Evolutionary conservation across 768 basidiomycete genomes (phyloP).

Genomic region (Suillus alpinus): DNA sequence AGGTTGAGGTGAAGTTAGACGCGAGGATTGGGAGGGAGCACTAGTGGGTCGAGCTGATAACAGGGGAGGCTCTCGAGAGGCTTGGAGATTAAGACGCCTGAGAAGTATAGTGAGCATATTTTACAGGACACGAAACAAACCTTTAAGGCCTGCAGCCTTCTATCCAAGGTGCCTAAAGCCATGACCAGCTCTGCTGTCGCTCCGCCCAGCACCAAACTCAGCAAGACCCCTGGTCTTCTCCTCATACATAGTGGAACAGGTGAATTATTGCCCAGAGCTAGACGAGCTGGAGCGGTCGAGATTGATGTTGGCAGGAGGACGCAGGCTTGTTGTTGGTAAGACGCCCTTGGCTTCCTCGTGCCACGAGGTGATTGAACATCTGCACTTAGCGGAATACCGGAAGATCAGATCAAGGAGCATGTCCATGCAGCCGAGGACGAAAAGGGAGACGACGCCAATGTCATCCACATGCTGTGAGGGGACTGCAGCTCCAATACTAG

Average conservation of each 20-base stretch:
- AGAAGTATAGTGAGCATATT: slow-evolving; percentile 6
- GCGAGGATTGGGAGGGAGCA: slow-evolving; percentile 16
- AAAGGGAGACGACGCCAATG: slow-evolving; percentile 59
- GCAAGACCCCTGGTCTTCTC: slow-evolving; percentile 22
- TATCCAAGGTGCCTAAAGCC: slow-evolving; percentile 84
- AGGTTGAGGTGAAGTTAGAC: slow-evolving; percentile 18
- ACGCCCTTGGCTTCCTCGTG: slow-evolving; percentile 47
- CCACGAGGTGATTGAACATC: slow-evolving; percentile 66
- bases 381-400: slow-evolving; percentile 57
- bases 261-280: slow-evolving; percentile 19
- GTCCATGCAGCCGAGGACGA: slow-evolving; percentile 88
- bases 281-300: slow-evolving; percentile 24
- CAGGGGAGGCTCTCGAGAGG: slow-evolving; percentile 63
- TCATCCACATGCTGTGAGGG: no score
- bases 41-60: slow-evolving; percentile 42
- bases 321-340: slow-evolving; percentile 47
- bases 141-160: slow-evolving; percentile 64
- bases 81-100: slow-evolving; percentile 57
- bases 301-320: slow-evolving; percentile 12
- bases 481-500: no score
- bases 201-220: slow-evolving; percentile 21
- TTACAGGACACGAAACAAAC: slow-evolving; percentile 19
- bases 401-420: slow-evolving; percentile 74
- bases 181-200: slow-evolving; percentile 46
- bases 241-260: slow-evolving; percentile 29